Evolutionary conservation across 495 filamentous ascomycete species (phyloP).

Genomic region (Articulospora tetracladia): DNA sequence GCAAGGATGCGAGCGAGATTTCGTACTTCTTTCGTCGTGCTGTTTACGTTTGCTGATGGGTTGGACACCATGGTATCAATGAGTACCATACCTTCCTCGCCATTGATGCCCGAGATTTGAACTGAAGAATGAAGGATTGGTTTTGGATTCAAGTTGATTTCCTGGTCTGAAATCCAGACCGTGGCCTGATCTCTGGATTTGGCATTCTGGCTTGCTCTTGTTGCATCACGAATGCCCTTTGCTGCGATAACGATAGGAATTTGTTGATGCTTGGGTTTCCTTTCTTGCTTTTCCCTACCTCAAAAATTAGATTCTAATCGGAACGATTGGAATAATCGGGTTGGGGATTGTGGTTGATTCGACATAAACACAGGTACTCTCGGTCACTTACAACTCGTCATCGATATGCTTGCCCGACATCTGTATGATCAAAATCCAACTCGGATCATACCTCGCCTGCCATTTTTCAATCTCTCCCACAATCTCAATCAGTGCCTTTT

Average conservation of each 20-base stretch:
- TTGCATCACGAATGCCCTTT: conserved; percentile 13
- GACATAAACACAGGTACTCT: too few species aligned
- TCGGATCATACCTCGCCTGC: conserved; percentile 32
- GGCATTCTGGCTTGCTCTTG: neutral
- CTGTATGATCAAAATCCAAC: conserved; percentile 38
- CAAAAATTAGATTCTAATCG: too few species aligned
- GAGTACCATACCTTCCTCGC: conserved; percentile 19
- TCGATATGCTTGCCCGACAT: conserved; percentile 31
- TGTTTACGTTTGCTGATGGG: conserved; percentile 10
- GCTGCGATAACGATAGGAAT: conserved; percentile 5
- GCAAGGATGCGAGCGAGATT: conserved; percentile 37
- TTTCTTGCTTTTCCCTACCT: neutral
- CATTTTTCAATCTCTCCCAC: conserved; percentile 35
- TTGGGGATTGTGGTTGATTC: too few species aligned
- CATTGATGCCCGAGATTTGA: conserved; percentile 5
- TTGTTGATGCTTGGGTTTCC: neutral
- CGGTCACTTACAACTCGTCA: too few species aligned
- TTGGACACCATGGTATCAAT: conserved; percentile 20
- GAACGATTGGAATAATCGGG: too few species aligned
- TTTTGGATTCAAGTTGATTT: conserved; percentile 13
- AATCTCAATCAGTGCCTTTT: neutral
- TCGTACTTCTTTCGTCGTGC: conserved; percentile 29
- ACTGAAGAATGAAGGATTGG: conserved; percentile 23
- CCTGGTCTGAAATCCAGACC: conserved; percentile 3
- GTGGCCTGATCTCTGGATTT: conserved; percentile 2